These are phyloP conservation scores for Penicillium occitanis DNA, from an alignment of 2,329 filamentous ascomycete genomes.

Conservation along the genomic window DNA sequence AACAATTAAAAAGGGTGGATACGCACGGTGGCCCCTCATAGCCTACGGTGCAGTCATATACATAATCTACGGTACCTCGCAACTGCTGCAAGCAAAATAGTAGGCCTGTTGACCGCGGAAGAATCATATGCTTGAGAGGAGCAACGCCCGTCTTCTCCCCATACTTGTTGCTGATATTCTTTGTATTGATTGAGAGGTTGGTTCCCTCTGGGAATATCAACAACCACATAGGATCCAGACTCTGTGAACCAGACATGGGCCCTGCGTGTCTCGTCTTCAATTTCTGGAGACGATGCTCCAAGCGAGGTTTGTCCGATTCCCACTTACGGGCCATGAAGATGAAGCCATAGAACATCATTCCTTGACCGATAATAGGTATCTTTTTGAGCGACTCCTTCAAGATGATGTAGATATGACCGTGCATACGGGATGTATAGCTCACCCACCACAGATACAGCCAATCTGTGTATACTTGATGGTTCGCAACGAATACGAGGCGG, in stretches of 20 bases:
- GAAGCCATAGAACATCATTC: constrained; percentile 66
- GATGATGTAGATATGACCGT: constrained; percentile 66
- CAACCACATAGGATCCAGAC: constrained; percentile 65
- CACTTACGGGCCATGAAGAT: constrained; percentile 65
- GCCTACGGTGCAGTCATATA: constrained; percentile 81
- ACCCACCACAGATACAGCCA: constrained; percentile 70
- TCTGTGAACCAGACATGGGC: constrained; percentile 47
- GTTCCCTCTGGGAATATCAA: constrained; percentile 67
- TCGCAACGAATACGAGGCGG: constrained; percentile 62
- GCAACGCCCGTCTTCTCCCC: constrained; percentile 58
- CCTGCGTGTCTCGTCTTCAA: constrained; percentile 54
- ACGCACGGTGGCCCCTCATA: constrained; percentile 92
- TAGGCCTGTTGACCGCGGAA: constrained; percentile 61
- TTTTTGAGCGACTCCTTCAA: constrained; percentile 65
- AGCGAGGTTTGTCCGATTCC: constrained; percentile 59
- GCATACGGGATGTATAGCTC: constrained; percentile 64
- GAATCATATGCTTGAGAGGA: constrained; percentile 59
- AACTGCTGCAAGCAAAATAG: constrained; percentile 62
- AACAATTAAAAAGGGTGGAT: neutral
- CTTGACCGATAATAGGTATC: constrained; percentile 62
- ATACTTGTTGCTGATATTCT: constrained; percentile 57
- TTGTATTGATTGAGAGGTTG: constrained; percentile 58
- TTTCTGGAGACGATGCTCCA: constrained; percentile 58
- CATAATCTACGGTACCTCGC: constrained; percentile 59
- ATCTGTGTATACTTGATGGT: constrained; percentile 68